Conservation (phyloP, 2,329 filamentous ascomycete species). For the Diplocarpon mali region DNA sequence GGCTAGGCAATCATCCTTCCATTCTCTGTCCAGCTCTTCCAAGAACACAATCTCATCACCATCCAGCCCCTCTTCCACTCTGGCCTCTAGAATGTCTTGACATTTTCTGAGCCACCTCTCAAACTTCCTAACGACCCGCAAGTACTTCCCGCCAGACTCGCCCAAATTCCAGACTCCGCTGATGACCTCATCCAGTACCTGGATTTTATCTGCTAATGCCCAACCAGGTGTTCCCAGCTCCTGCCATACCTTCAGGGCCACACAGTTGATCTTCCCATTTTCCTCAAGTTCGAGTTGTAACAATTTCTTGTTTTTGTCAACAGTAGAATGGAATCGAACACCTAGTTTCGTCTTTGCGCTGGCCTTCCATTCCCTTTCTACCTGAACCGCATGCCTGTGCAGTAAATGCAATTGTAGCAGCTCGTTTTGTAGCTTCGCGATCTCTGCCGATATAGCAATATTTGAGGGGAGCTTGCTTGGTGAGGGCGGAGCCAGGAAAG, state of each 20-base stretch:
- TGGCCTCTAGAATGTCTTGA: slow-evolving; percentile 36
- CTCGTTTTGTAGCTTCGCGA: slow-evolving; percentile 48
- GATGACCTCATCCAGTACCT: slow-evolving; percentile 44
- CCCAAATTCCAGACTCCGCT: slow-evolving; percentile 46
- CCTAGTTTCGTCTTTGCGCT: slow-evolving; percentile 42
- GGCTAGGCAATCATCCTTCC: slow-evolving; percentile 46
- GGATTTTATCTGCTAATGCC: slow-evolving; percentile 44
- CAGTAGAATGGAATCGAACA: slow-evolving; percentile 31
- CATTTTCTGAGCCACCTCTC: slow-evolving; percentile 45
- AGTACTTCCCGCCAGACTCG: slow-evolving; percentile 44
- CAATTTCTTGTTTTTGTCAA: slow-evolving; percentile 32
- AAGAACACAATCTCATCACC: slow-evolving; percentile 36
- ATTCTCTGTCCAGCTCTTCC: slow-evolving; percentile 42
- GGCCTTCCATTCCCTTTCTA: slow-evolving; percentile 40
- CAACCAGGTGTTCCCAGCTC: slow-evolving; percentile 24
- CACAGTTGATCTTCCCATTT: slow-evolving; percentile 38
- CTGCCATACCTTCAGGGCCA: slow-evolving; percentile 42
- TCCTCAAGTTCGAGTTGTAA: slow-evolving; percentile 33
- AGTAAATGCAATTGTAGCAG: slow-evolving; percentile 55
- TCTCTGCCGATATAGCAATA: slow-evolving; percentile 47
- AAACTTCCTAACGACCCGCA: slow-evolving; percentile 43
- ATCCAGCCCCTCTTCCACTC: slow-evolving; percentile 28
- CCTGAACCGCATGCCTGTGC: slow-evolving; percentile 41
- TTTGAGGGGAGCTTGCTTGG: slow-evolving; percentile 52
- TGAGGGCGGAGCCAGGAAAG: slow-evolving; percentile 46